A percentile compares a stretch with the other conserved stretches of the same genome.
Evolutionary conservation across 2,329 filamentous ascomycete genomes (phyloP).

Genomic region (Calonectria pseudoreteaudii): DNA sequence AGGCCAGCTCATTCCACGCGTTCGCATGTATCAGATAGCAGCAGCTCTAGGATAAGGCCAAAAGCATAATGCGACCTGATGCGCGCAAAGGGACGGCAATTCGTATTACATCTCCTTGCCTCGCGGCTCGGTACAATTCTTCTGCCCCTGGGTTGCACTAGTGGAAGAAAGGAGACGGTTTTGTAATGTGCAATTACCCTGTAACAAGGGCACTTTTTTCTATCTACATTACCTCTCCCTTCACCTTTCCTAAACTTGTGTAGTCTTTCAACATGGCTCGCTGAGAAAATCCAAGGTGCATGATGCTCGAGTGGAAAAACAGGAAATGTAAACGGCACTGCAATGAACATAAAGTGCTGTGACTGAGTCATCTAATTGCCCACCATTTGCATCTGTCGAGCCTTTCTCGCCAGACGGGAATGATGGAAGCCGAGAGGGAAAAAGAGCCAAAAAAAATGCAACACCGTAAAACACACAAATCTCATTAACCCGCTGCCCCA

Average conservation of each 20-base stretch:
- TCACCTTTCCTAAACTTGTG: not conserved
- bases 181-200: not conserved
- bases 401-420: not conserved
- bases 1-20: not conserved
- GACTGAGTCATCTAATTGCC: constrained; percentile 8
- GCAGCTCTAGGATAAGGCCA: not conserved
- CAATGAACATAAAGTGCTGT: not conserved
- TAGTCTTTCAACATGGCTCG: constrained; percentile 6
- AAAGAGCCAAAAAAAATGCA: not conserved
- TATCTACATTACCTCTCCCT: not conserved
- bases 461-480: constrained; percentile 6
- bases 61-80: not conserved
- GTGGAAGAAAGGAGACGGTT: not conserved
- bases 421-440: not conserved
- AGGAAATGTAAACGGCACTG: not conserved
- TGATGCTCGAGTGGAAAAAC: not conserved
- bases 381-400: not conserved
- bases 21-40: not conserved
- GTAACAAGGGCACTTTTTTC: not conserved
- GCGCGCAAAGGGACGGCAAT: not conserved
- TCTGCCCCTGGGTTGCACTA: too few species aligned
- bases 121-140: not conserved
- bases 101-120: not conserved
- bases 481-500: constrained; percentile 1
- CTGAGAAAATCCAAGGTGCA: constrained; percentile 2